Base-by-base conservation (phyloP, 345 rosid genomes). In the Citrus sp. region DNA sequence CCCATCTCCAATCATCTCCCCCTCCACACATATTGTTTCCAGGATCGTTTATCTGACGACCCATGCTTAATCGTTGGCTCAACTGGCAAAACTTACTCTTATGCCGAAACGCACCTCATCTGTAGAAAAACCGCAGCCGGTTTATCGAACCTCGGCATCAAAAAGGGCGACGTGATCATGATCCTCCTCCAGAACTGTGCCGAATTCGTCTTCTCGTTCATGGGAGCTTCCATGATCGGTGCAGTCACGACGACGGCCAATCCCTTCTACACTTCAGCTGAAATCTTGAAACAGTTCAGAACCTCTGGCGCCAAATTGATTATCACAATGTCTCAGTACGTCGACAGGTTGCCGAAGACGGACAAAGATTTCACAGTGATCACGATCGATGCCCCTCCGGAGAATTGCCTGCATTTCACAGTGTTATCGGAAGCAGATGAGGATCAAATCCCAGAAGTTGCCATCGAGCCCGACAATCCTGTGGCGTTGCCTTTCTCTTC, bases 181-280 rank as follows among this genome's bases (percentile, higher is more conserved):
- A 80, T 91, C 78, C 86, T 93, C 42, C 94, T 95, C 58, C 99
- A 86, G 10, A 95, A 93, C 87, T 90, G 89, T 30, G 84, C 96
- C 0, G 97, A 93, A 67, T 95, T 95, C 70, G 96, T 91, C 40
- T 89, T 93, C 87, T 71, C 94, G 30, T 95, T 95, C 90, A 83
- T 95, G 84, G 99, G 91, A 16, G 95, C 98, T 40, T 95, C 98
- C 70, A 90, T 93, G 89, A 78, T 90, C 28, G 99, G 99, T 5
- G 99, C 96, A 0, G 72, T 92, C 78, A 78, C 93, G 71, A 95
- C 99, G 5, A 85, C 95, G 0, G 97, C 95, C 3, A 95, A 95
- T 61, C 99, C 99, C 8, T 95, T 95, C 84, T 95, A 87, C 86
- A 95, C 99, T 21, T 71, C 86, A 0, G 49, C 85, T 7, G 99